Conservation (phyloP, 139 green algal species). For the Chlamydomonas schloesseri region DNA sequence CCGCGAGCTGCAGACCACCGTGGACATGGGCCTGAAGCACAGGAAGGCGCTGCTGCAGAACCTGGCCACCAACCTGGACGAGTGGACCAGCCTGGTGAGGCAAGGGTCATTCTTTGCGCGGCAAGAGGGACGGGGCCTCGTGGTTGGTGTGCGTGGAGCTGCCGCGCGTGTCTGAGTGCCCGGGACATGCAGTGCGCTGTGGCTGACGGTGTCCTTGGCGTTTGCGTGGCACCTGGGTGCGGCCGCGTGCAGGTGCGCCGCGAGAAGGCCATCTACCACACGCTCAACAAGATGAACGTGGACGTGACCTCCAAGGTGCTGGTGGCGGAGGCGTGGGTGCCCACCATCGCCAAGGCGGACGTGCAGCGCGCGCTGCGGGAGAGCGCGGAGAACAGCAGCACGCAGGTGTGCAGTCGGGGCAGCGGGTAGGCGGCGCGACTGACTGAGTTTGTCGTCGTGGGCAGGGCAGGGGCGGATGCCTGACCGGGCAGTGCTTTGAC, state of each 20-base stretch:
- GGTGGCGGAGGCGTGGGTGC: conserved; percentile 96
- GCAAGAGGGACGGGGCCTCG: too few species aligned
- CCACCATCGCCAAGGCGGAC: conserved; percentile 58
- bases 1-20: conserved; percentile 92
- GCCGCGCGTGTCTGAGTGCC: too few species aligned
- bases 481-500: too few species aligned
- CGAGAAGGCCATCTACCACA: conserved; percentile 98
- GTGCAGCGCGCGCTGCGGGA: conserved; percentile 80
- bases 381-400: conserved; percentile 47
- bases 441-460: too few species aligned
- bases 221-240: too few species aligned
- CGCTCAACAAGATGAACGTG: conserved; percentile 96
- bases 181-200: too few species aligned
- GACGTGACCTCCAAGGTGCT: conserved; percentile 95
- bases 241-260: conserved; percentile 26
- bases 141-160: too few species aligned
- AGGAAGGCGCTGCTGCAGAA: conserved; percentile 44
- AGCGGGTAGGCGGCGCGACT: too few species aligned
- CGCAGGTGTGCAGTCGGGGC: conserved; percentile 51
- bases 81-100: conserved; percentile 29
- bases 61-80: conserved; percentile 26
- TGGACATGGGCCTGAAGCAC: conserved; percentile 87
- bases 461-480: too few species aligned
- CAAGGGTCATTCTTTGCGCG: too few species aligned
- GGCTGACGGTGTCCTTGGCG: too few species aligned